These are phyloP conservation scores for Zasmidium angulare DNA, from an alignment of 2,329 filamentous ascomycete genomes.

Conservation along the genomic window DNA sequence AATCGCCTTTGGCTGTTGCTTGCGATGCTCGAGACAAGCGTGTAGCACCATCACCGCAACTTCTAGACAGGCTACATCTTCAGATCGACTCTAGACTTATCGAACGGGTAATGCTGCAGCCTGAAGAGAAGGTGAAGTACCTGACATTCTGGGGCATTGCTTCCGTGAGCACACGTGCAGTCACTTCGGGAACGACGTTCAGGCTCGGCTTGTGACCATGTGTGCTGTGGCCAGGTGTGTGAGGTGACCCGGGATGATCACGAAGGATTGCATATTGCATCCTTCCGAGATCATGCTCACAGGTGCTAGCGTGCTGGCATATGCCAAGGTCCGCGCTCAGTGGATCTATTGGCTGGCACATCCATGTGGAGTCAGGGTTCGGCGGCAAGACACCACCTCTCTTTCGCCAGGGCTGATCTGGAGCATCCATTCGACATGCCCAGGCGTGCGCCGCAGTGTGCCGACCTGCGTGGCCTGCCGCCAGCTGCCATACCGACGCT, in stretches of 20 bases:
- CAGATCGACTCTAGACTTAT: no score
- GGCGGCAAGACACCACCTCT: constrained; percentile 1
- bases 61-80: no score
- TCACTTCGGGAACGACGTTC: not conserved
- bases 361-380: not conserved
- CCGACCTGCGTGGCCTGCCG: constrained; percentile 9
- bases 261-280: not conserved
- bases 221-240: no score
- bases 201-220: not conserved
- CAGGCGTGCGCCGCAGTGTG: constrained; percentile 9
- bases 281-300: not conserved
- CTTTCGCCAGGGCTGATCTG: constrained; percentile 10
- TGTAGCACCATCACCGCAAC: no score
- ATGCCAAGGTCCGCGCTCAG: not conserved
- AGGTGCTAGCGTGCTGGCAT: no score
- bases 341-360: not conserved
- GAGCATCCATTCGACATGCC: constrained; percentile 10
- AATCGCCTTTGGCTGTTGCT: no score
- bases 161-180: no score
- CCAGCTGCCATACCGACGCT: not conserved
- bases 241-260: not conserved
- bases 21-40: no score
- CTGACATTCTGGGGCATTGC: no score
- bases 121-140: no score
- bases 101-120: no score